These are phyloP conservation scores for Spatholobus suberectus DNA, from an alignment of 306 rosid species.

Conservation along the genomic window DNA sequence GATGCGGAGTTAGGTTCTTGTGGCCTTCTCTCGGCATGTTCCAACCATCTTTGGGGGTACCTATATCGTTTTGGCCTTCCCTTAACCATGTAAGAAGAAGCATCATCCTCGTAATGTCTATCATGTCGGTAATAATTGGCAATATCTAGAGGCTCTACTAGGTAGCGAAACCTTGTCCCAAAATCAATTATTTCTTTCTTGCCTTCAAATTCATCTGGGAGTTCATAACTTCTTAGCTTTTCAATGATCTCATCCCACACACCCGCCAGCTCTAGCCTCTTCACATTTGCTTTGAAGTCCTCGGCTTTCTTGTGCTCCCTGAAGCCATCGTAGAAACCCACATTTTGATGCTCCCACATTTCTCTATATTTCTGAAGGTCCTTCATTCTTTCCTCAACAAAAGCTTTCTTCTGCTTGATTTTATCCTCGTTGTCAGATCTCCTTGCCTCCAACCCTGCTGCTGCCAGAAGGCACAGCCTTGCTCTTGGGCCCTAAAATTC, in stretches of 20 bases:
- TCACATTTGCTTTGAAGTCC: constrained; percentile 61
- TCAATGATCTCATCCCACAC: constrained; percentile 70
- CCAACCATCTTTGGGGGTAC: constrained; percentile 69
- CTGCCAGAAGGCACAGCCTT: constrained; percentile 70
- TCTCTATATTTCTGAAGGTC: constrained; percentile 45
- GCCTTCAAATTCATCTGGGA: constrained; percentile 72
- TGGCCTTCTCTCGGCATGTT: constrained; percentile 9
- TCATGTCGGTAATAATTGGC: constrained; percentile 77
- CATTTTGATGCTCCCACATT: neutral
- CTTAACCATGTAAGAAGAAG: constrained; percentile 51
- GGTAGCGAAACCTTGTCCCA: constrained; percentile 55
- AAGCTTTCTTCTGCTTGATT: neutral
- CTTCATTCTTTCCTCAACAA: neutral
- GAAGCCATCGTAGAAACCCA: constrained; percentile 71
- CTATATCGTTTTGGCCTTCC: constrained; percentile 72
- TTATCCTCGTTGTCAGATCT: constrained; percentile 34
- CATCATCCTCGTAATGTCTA: constrained; percentile 51
- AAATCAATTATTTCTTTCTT: constrained; percentile 33
- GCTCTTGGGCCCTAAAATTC: constrained; percentile 62
- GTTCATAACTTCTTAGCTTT: constrained; percentile 53
- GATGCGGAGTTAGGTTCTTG: constrained; percentile 47
- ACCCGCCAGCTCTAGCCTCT: constrained; percentile 4
- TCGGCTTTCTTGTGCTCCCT: constrained; percentile 47
- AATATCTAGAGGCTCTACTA: constrained; percentile 73
- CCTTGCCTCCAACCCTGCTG: constrained; percentile 57